Percentiles rank a stretch among this genome's conserved stretches.
These are phyloP conservation scores for Musa acuminata DNA, from an alignment of 176 grass and related monocot species.

Conservation along the genomic window DNA sequence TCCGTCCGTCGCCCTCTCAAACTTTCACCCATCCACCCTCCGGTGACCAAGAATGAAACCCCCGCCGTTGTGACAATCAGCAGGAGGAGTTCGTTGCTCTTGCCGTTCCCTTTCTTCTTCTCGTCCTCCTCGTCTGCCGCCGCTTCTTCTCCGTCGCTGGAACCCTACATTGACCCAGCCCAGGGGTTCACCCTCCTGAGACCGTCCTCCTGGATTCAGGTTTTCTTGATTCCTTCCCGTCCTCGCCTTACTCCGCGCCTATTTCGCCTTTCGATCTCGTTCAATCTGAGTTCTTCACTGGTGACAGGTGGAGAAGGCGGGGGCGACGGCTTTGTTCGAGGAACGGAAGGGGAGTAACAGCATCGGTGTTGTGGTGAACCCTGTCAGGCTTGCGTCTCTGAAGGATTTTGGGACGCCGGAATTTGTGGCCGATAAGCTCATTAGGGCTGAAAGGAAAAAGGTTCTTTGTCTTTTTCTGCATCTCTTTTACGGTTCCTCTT, in stretches of 20 bases:
- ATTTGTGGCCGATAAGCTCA: conserved; percentile 72
- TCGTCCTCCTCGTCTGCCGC: neutral
- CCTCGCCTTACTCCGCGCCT: neutral
- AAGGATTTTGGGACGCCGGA: conserved; percentile 76
- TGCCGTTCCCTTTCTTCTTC: conserved; percentile 4
- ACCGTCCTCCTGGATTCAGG: conserved; percentile 68
- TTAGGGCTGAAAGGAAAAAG: conserved; percentile 89
- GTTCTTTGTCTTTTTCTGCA: conserved; percentile 17
- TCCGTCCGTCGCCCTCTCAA: neutral
- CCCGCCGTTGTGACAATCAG: neutral
- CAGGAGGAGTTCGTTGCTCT: neutral
- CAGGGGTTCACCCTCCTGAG: conserved; percentile 74
- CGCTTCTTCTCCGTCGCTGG: conserved; percentile 21
- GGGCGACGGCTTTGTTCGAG: conserved; percentile 69
- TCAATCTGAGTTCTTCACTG: neutral
- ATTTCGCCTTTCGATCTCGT: neutral
- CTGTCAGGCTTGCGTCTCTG: conserved; percentile 67
- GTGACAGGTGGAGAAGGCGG: conserved; percentile 79
- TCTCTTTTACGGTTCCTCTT: neutral
- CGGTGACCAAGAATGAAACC: neutral
- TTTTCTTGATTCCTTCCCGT: conserved; percentile 13
- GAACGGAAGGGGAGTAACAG: conserved; percentile 69
- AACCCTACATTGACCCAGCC: conserved; percentile 45
- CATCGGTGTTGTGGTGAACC: conserved; percentile 76
- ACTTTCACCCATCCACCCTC: neutral